These are phyloP conservation scores for Golubevia pallescens DNA, from an alignment of 1,284 basidiomycete genomes.

Conservation along the genomic window DNA sequence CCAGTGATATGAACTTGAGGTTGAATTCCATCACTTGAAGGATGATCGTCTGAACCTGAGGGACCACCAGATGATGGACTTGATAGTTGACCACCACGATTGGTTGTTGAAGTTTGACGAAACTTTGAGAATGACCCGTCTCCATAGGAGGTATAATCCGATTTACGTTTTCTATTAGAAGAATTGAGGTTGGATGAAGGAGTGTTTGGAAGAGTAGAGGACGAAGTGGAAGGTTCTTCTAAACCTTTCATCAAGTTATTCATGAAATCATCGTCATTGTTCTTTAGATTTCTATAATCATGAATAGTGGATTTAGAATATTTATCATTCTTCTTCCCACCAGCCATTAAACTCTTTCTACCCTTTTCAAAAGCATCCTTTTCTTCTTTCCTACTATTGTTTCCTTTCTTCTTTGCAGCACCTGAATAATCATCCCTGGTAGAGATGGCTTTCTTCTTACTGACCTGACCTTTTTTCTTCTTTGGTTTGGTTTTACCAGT, in stretches of 20 bases:
- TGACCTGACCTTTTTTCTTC: conserved; percentile 16
- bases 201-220: not conserved
- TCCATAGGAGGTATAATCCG: not conserved
- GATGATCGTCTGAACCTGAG: not conserved
- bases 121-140: not conserved
- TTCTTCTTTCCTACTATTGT: too few relatives aligned
- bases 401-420: too few relatives aligned
- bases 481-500: conserved; percentile 58
- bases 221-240: conserved; percentile 23
- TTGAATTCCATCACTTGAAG: not conserved
- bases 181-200: not conserved
- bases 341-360: too few relatives aligned
- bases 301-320: too few relatives aligned
- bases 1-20: conserved; percentile 40
- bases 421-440: too few relatives aligned
- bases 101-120: not conserved
- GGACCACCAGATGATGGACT: not conserved
- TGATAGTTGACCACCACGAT: not conserved
- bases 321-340: too few relatives aligned
- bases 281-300: conserved; percentile 2
- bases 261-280: conserved; percentile 63
- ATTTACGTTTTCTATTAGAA: conserved; percentile 27
- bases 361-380: too few relatives aligned
- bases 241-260: conserved; percentile 49
- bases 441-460: too few relatives aligned